Conservation (phyloP, 208 protist genomes). For the Sergeia podlipaevii region DNA sequence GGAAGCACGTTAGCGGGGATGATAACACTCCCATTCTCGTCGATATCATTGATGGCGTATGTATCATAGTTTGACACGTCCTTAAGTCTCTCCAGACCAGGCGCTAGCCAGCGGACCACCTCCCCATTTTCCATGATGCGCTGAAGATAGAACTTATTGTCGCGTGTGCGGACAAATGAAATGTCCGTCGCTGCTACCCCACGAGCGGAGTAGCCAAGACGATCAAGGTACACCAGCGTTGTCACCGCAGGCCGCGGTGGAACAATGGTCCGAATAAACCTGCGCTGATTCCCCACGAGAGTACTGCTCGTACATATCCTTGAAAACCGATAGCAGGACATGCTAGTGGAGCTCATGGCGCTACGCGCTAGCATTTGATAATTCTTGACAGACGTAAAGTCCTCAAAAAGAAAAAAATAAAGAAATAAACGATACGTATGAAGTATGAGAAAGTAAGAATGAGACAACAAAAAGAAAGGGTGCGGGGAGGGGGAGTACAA, state of each 20-base stretch:
- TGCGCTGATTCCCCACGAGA: not conserved
- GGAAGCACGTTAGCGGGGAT: slow-evolving; percentile 79
- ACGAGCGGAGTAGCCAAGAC: slow-evolving; percentile 50
- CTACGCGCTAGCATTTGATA: not conserved
- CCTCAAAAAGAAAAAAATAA: too few species aligned
- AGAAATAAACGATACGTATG: too few species aligned
- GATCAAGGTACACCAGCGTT: slow-evolving; percentile 75
- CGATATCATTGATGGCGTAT: slow-evolving; percentile 82
- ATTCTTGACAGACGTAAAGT: too few species aligned
- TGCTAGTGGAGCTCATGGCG: not conserved
- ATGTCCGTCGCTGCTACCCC: slow-evolving; percentile 66
- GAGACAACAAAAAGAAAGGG: too few species aligned
- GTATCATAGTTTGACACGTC: slow-evolving; percentile 88
- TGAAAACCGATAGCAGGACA: not conserved
- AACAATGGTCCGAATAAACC: slow-evolving; percentile 75
- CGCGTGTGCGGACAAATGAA: slow-evolving; percentile 76
- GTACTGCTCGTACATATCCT: not conserved
- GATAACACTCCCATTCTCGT: slow-evolving; percentile 81
- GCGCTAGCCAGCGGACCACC: slow-evolving; percentile 77
- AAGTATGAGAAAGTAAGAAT: too few species aligned
- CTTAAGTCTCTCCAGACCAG: slow-evolving; percentile 78
- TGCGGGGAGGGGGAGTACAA: too few species aligned
- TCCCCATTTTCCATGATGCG: slow-evolving; percentile 74
- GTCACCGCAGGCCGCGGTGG: slow-evolving; percentile 77
- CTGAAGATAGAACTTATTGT: slow-evolving; percentile 92